Conservation (phyloP, 2,329 filamentous ascomycete species). For the Thielaviopsis punctulata region DNA sequence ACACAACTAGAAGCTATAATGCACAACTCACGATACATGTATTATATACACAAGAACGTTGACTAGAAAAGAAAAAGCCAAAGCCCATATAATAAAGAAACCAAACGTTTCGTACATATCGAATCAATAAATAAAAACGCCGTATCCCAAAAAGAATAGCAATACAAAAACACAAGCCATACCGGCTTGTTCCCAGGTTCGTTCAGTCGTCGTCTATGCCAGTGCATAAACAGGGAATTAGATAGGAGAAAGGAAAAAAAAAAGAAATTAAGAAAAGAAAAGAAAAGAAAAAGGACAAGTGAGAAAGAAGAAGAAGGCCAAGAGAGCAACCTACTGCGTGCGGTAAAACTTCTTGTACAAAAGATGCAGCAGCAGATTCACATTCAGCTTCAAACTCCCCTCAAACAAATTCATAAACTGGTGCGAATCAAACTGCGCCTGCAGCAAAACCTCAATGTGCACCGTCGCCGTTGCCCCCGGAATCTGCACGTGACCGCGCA, state of each 20-base stretch:
- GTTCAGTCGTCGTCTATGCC: background rate
- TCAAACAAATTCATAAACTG: constrained; percentile 95
- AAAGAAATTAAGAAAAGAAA: background rate
- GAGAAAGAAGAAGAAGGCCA: background rate
- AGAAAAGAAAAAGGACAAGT: background rate
- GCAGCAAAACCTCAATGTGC: constrained; percentile 79
- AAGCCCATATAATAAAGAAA: no score
- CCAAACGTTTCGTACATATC: background rate
- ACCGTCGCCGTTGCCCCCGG: constrained; percentile 80
- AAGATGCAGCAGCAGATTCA: constrained; percentile 90
- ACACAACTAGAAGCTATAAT: no score
- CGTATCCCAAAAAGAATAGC: background rate
- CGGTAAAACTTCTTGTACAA: constrained; percentile 98
- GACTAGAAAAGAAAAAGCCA: no score
- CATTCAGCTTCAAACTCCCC: constrained; percentile 70
- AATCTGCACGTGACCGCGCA: constrained; percentile 83
- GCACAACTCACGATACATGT: no score
- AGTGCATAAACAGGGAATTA: background rate
- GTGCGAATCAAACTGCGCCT: constrained; percentile 92
- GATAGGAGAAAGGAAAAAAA: no score
- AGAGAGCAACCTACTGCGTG: constrained; percentile 32
- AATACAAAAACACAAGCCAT: background rate
- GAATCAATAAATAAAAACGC: background rate
- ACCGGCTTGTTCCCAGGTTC: background rate
- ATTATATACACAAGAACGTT: no score